Evolutionary conservation across 371 early-diverging fungal genomes (phyloP).

Genomic region (Mortierella sp.): DNA sequence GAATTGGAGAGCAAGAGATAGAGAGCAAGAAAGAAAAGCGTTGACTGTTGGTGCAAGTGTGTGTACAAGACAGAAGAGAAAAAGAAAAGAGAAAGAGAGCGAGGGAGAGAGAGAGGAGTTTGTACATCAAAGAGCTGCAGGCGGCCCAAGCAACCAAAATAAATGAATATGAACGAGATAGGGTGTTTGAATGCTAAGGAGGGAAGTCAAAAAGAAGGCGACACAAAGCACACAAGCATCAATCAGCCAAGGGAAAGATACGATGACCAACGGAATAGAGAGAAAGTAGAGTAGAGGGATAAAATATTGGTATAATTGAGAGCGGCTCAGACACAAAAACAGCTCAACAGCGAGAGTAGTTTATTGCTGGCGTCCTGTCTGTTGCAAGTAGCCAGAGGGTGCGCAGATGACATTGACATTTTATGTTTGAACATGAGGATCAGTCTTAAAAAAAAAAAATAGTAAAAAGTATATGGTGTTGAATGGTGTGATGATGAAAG

Average conservation of each 20-base stretch:
- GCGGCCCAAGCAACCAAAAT: slow-evolving; percentile 14
- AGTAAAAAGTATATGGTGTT: no score
- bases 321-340: slow-evolving; percentile 1
- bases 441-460: no score
- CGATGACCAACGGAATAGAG: neutral
- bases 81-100: no score
- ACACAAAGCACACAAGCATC: no score
- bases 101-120: neutral
- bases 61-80: neutral
- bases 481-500: neutral
- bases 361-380: no score
- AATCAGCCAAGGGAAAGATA: neutral
- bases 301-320: slow-evolving; percentile 8
- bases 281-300: neutral
- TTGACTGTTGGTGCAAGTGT: neutral
- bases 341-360: neutral
- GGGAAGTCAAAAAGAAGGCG: neutral
- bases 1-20: neutral
- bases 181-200: neutral
- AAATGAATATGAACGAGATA: neutral
- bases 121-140: slow-evolving; percentile 3
- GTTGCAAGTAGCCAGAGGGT: no score
- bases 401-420: no score
- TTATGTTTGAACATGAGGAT: no score
- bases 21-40: slow-evolving; percentile 6